Evolutionary conservation across 2,329 filamentous ascomycete genomes (phyloP).

Genomic region (Sporothrix pallida): DNA sequence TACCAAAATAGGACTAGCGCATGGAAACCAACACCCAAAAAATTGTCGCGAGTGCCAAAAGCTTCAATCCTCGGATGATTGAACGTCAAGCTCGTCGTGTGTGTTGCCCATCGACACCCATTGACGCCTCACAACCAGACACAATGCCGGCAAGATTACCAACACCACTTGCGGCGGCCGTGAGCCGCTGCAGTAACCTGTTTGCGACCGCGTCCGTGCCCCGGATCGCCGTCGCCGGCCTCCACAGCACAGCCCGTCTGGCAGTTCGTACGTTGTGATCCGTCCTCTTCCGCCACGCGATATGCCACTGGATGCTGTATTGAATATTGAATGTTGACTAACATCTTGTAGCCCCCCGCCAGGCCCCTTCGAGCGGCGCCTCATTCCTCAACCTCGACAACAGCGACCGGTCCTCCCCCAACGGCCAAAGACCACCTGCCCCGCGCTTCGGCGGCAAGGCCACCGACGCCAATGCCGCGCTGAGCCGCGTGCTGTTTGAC

Average conservation of each 20-base stretch:
- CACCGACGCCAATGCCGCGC: constrained; percentile 31
- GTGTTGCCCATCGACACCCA: background rate
- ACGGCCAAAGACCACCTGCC: background rate
- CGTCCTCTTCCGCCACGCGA: background rate
- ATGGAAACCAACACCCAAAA: background rate
- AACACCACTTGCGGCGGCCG: constrained; percentile 13
- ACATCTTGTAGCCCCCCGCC: background rate
- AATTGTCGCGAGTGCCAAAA: constrained; percentile 27
- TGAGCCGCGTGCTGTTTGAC: constrained; percentile 36
- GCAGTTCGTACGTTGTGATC: constrained; percentile 23
- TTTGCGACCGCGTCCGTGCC: constrained; percentile 24
- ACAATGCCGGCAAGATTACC: constrained; percentile 38
- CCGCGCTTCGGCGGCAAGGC: background rate
- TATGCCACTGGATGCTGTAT: too few species aligned
- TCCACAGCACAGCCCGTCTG: constrained; percentile 34
- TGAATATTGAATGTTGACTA: background rate
- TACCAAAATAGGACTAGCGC: background rate
- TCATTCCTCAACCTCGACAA: constrained; percentile 36
- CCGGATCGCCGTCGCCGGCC: constrained; percentile 33
- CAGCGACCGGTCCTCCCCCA: background rate
- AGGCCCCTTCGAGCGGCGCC: constrained; percentile 34
- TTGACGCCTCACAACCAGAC: constrained; percentile 28
- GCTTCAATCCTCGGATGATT: constrained; percentile 15
- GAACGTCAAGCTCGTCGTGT: background rate
- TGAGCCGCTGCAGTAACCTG: constrained; percentile 13